Conservation (phyloP, 495 filamentous ascomycete species). For the Usnea hakonensis region DNA sequence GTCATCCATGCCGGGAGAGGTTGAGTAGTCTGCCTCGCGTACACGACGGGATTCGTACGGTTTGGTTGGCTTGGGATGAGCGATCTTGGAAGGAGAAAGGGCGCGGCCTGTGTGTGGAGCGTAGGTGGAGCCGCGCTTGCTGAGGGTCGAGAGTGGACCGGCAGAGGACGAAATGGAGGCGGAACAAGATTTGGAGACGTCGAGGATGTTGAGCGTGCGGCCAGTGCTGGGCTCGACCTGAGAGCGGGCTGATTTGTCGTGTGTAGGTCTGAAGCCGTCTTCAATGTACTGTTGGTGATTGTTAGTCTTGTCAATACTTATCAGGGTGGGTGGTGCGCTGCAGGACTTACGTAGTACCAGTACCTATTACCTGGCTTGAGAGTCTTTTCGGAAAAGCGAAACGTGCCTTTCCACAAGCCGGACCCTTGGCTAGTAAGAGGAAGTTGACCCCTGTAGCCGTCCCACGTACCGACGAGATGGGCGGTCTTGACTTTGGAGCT, state of each 20-base stretch:
- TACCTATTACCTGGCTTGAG: constrained; percentile 81
- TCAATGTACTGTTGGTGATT: constrained; percentile 69
- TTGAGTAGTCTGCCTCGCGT: constrained; percentile 66
- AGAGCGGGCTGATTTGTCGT: constrained; percentile 84
- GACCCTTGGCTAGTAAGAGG: constrained; percentile 80
- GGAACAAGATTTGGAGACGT: constrained; percentile 45
- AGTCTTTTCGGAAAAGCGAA: constrained; percentile 82
- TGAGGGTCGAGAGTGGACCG: constrained; percentile 16
- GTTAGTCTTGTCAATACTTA: constrained; percentile 18
- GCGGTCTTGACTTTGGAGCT: constrained; percentile 96
- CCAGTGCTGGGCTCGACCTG: constrained; percentile 95
- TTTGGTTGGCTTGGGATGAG: constrained; percentile 79
- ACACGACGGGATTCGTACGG: constrained; percentile 79
- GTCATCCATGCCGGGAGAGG: constrained; percentile 58
- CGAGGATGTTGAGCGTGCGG: constrained; percentile 79
- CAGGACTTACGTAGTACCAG: constrained; percentile 82
- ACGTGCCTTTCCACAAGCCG: constrained; percentile 89
- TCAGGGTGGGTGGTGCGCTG: neutral
- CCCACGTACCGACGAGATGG: constrained; percentile 96
- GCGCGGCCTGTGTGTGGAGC: constrained; percentile 74
- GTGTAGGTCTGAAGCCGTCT: constrained; percentile 96
- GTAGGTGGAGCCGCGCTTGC: constrained; percentile 35
- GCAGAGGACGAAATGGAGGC: constrained; percentile 15
- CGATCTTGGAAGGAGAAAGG: constrained; percentile 81
- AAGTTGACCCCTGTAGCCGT: constrained; percentile 89